Evolutionary conservation across 108 stramenopile species (phyloP), one percentile per base, ranked within the genome.

Genomic region (Cyclostephanos tholiformis): DNA sequence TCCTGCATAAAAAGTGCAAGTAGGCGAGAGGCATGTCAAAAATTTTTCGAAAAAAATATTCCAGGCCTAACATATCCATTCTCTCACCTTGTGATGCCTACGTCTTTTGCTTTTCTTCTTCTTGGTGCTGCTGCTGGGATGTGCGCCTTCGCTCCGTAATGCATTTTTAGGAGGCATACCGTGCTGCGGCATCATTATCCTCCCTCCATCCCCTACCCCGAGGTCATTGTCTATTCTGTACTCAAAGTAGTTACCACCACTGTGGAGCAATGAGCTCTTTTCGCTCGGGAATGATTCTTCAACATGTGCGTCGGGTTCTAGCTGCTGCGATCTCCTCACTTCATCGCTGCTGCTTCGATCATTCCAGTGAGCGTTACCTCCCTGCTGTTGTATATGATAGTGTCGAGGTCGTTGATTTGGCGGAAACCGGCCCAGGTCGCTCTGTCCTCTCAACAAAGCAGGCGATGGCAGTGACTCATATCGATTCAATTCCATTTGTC

Each of bases 31-130:
- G 29, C 43, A 22, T 20, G 12, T 50, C 20, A 56, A 41, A 36
- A 39, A 14, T 23, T 26, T 57, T 25, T 29, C 29, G 13, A 1
- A 26, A 57, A 57, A 1, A 29, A 20, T 52, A 25, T 52, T 20
- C 52, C 19, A 25, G 19, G 8, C 20, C 52, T 53, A 64, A 69
- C 25, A 22, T 12, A 53, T 35, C 66, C 26, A n/a, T n/a, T 52
- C 65, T 23, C 67, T 52, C 51, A 68, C 67, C 61, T 63, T 63
- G 39, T 39, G 51, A 51, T 79, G 61, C 63, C 72, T 65, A n/a
- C 65, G 77, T 4, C 67, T 44, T 25, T 64, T 46, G 19, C 43
- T 43, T 39, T 67, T 73, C 46, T 73, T 79, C 61, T 67, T 79
- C 71, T 79, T 73, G 26, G 65, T 12, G 30, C 71, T 64, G 17